Evolutionary conservation across 768 basidiomycete genomes (phyloP).

Genomic region (Leccinellum rugosiceps): DNA sequence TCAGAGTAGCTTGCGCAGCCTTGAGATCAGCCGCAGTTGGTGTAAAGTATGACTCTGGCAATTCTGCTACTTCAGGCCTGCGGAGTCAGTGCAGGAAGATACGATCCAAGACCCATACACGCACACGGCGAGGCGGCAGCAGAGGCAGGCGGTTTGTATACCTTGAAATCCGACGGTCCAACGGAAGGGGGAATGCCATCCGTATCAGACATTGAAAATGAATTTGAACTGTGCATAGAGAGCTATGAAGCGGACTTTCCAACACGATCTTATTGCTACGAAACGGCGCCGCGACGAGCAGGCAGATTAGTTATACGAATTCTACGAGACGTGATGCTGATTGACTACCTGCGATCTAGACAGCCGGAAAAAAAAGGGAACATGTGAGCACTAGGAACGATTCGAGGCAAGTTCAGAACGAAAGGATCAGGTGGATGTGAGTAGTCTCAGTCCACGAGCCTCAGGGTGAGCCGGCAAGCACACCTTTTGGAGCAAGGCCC

Average conservation of each 20-base stretch:
- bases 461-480: slow-evolving; percentile 75
- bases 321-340: neutral
- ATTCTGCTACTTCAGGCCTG: slow-evolving; percentile 35
- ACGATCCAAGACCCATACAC: slow-evolving; percentile 17
- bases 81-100: slow-evolving; percentile 2
- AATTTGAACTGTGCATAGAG: slow-evolving; percentile 9
- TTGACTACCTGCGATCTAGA: neutral
- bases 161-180: slow-evolving; percentile 38
- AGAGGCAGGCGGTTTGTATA: slow-evolving; percentile 45
- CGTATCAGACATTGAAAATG: slow-evolving; percentile 27
- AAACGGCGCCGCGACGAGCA: slow-evolving; percentile 7
- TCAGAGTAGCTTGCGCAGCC: slow-evolving; percentile 59
- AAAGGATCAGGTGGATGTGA: slow-evolving; percentile 44
- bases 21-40: slow-evolving; percentile 71
- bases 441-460: slow-evolving; percentile 70
- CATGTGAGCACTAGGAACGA: slow-evolving; percentile 6
- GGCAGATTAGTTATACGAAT: slow-evolving; percentile 2
- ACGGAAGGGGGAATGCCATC: neutral
- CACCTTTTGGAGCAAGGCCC: slow-evolving; percentile 64
- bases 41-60: slow-evolving; percentile 74
- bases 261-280: slow-evolving; percentile 12
- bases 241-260: slow-evolving; percentile 15
- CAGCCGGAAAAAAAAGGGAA: neutral
- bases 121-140: slow-evolving; percentile 32
- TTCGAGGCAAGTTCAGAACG: neutral